phyloP scores from a whole-genome alignment of 2,329 filamentous ascomycete genomes.

The Zalaria obscura region DNA sequence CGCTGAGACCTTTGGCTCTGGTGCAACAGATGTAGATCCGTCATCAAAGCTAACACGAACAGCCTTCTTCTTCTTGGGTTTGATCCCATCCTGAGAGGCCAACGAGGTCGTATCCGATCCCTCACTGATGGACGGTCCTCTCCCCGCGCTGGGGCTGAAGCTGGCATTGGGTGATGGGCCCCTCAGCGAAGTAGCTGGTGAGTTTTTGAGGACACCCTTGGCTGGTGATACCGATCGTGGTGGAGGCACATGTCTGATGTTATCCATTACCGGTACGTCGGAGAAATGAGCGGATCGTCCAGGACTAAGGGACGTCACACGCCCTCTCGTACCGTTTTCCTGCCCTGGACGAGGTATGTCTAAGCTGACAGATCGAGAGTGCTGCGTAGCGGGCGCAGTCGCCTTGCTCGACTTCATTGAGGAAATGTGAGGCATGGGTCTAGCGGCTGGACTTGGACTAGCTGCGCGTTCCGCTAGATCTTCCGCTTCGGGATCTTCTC shows the following conservation, averaged over 20 bases:
- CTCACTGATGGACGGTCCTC: constrained; percentile 33
- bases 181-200: constrained; percentile 36
- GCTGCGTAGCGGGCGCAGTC: constrained; percentile 5
- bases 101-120: constrained; percentile 41
- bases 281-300: constrained; percentile 51
- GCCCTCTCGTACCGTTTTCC: constrained; percentile 9
- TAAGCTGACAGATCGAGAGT: constrained; percentile 16
- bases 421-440: too few relatives aligned
- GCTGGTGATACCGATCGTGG: constrained; percentile 58
- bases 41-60: constrained; percentile 71
- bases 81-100: constrained; percentile 18
- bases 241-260: constrained; percentile 53
- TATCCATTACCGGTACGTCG: constrained; percentile 37
- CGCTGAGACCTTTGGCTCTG: constrained; percentile 22
- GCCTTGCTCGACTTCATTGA: too few relatives aligned
- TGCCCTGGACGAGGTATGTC: constrained; percentile 15
- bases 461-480: constrained; percentile 8
- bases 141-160: constrained; percentile 35
- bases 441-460: too few relatives aligned
- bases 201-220: constrained; percentile 62
- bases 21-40: constrained; percentile 38
- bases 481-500: constrained; percentile 17
- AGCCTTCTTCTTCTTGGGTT: constrained; percentile 37
- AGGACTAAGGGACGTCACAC: constrained; percentile 40
- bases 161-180: constrained; percentile 25